Percentiles rank a stretch among this genome's conserved stretches.
Evolutionary conservation across 768 basidiomycete genomes (phyloP).

Genomic region (Hydnomerulius pinastri): DNA sequence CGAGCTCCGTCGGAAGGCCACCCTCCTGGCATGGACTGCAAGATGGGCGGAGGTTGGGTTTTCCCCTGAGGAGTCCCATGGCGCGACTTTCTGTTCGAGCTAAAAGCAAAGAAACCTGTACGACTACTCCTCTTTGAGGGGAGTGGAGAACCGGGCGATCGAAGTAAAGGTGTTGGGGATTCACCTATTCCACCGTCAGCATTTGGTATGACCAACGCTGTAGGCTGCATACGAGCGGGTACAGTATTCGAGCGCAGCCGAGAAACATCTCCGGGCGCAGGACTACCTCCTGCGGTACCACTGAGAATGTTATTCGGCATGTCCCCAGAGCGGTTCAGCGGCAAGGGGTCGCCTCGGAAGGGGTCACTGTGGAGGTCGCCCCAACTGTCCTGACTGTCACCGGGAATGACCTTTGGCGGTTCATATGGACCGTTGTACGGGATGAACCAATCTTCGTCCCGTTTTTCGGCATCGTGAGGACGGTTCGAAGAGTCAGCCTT

Average conservation of each 20-base stretch:
- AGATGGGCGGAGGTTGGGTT: conserved; percentile 2
- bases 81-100: conserved; percentile 23
- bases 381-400: conserved; percentile 37
- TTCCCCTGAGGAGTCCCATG: conserved; percentile 17
- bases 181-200: conserved; percentile 65
- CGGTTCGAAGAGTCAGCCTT: conserved; percentile 20
- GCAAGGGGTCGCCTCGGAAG: conserved; percentile 28
- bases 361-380: conserved; percentile 38
- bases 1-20: conserved; percentile 15
- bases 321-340: conserved; percentile 32
- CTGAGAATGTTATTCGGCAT: not conserved
- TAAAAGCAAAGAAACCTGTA: conserved; percentile 31
- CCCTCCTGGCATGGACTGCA: conserved; percentile 11
- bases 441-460: conserved; percentile 58
- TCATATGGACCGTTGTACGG: conserved; percentile 69
- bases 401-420: conserved; percentile 29
- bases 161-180: conserved; percentile 45
- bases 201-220: conserved; percentile 48
- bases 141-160: conserved; percentile 13
- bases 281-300: not conserved
- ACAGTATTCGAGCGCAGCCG: conserved; percentile 35
- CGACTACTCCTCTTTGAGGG: conserved; percentile 48
- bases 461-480: conserved; percentile 12
- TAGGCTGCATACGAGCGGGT: conserved; percentile 32
- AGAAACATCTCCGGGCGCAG: conserved; percentile 4